Evolutionary conservation across 768 basidiomycete species (phyloP).

Genomic region (Mycena maculata): DNA sequence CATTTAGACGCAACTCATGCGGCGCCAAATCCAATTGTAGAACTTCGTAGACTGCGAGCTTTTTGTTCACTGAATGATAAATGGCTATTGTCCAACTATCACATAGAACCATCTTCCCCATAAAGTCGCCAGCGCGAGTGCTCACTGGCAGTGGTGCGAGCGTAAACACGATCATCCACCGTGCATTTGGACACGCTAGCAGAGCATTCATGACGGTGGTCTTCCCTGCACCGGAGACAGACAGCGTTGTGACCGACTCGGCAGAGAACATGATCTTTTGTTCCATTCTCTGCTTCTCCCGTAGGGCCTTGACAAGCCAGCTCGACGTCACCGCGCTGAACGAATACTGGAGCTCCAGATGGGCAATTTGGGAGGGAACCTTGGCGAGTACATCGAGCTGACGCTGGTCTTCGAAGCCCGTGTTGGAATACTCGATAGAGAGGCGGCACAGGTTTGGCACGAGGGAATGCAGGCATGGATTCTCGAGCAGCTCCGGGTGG

Average conservation of each 20-base stretch:
- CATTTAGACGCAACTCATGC: too few relatives aligned
- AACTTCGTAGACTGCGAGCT: too few relatives aligned
- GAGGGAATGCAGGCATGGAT: too few relatives aligned
- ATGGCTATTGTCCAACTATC: too few relatives aligned
- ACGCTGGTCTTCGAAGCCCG: conserved; percentile 15
- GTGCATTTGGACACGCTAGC: conserved; percentile 10
- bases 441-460: conserved; percentile 20
- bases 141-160: too few relatives aligned
- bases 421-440: conserved; percentile 14
- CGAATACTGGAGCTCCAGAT: conserved; percentile 13
- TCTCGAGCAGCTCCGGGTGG: too few relatives aligned
- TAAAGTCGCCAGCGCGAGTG: too few relatives aligned
- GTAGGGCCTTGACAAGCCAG: conserved; percentile 3
- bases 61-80: too few relatives aligned
- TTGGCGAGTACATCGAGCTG: background rate
- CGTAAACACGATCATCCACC: too few relatives aligned
- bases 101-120: too few relatives aligned
- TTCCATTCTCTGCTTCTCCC: background rate
- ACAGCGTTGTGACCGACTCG: background rate
- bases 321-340: background rate
- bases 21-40: too few relatives aligned
- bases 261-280: background rate
- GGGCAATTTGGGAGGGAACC: conserved; percentile 12
- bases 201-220: background rate
- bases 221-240: conserved; percentile 13